Evolutionary conservation across 2,329 filamentous ascomycete genomes (phyloP), one percentile per base, ranked within the genome.

Genomic region (Bipolaris cookei): DNA sequence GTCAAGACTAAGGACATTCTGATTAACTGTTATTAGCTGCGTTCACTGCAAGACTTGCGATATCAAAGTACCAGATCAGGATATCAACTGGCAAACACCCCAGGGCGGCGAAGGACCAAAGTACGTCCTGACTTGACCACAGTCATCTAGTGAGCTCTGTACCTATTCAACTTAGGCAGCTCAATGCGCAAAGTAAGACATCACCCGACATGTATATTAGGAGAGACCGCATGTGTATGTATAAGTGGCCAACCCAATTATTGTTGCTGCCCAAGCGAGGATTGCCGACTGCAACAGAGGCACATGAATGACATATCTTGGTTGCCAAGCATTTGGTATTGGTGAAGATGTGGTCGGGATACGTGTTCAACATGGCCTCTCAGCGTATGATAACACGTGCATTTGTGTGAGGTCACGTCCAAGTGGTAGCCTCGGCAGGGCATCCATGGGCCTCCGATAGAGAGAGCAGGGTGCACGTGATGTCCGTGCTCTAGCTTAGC

Each of bases 31-130:
- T 38, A 16, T 20, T 38, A 97, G 93, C 80, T 99, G 95, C 77
- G 96, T 99, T 64, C 95, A 99, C 80, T 99, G 95, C 84, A 99
- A 99, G 85, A 99, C 95, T 13, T 99, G 95, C 77, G 95, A 99
- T 78, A 99, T 99, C 81, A 99, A 99, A 81, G 94, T 92, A 14
- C 95, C 95, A 6, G 86, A 89, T 61, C 95, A 99, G 81, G 95
- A 98, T 74, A 98, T 99, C 79, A 97, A 97, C 78, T 97, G 77
- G 76, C 66, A 92, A 68, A 95, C 95, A 30, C 95, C 95, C 6
- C 92, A 97, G 75, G 93, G 95, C 64, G 95, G 94, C 49, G 95
- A 88, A 71, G 86, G 86, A 4, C 86, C 86, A 7, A 88, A 88
- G 72, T 89, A 89, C 68, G 81, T 83, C 51, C 82, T 88, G 78